Conservation (phyloP, 1,139 yeast species). For the Sugiyamaella japonica region DNA sequence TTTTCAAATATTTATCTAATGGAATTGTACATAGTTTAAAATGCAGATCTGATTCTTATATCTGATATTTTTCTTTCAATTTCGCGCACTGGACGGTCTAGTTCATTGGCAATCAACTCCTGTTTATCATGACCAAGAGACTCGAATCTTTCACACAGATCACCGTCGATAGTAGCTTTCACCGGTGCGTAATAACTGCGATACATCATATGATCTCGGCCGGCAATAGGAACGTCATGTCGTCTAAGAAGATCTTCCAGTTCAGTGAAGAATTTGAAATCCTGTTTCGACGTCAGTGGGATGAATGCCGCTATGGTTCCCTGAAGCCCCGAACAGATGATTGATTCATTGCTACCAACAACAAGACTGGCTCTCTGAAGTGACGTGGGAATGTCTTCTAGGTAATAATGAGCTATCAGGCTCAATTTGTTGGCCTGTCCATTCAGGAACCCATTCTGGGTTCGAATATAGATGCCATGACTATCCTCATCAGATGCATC, state of each 20-base stretch:
- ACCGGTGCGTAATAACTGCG: conserved; percentile 80
- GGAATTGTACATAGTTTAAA: background rate
- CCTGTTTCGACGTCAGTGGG: conserved; percentile 66
- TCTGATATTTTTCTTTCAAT: conserved; percentile 62
- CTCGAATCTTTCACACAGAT: conserved; percentile 63
- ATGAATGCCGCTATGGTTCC: conserved; percentile 76
- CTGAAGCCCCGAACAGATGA: conserved; percentile 72
- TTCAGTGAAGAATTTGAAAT: conserved; percentile 57
- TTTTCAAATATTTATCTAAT: background rate
- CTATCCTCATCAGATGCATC: conserved; percentile 53
- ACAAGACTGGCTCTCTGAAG: conserved; percentile 55
- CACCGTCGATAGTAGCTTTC: conserved; percentile 83
- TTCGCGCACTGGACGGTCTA: conserved; percentile 60
- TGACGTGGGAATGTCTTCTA: conserved; percentile 71
- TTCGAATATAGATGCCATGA: conserved; percentile 40
- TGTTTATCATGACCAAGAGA: conserved; percentile 45
- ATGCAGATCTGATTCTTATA: conserved; percentile 40
- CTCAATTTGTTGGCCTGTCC: conserved; percentile 58
- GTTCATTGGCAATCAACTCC: conserved; percentile 50
- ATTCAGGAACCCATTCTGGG: conserved; percentile 38
- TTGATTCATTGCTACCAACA: conserved; percentile 62
- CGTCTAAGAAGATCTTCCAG: conserved; percentile 55
- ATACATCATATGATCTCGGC: conserved; percentile 65
- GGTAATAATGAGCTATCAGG: conserved; percentile 58
- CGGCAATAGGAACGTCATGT: conserved; percentile 50